Base-by-base conservation (phyloP, 352 stramenopile species). In the Hyaloperonospora brassicae region DNA sequence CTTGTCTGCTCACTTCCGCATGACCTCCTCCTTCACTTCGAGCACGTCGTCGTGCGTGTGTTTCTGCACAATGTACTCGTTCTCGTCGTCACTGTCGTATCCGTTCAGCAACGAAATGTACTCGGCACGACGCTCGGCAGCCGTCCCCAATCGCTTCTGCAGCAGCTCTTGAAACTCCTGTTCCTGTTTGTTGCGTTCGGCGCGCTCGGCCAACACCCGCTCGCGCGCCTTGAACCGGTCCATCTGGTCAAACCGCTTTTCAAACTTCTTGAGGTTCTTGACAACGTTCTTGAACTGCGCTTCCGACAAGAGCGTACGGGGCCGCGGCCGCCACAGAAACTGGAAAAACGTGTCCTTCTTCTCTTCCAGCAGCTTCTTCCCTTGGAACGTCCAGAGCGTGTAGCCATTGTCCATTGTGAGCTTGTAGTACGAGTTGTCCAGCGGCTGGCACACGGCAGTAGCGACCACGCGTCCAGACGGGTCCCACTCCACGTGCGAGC, bases 321-420 rank as follows among this genome's bases (percentile, higher is more conserved):
- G 89, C 13, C 96, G 85, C 38, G 96, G 96, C 43, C 97, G 82
- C 80, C 82, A 91, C 38, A 90, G 51, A 55, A 94, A 90, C 67
- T 92, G 83, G 70, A 98, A 98, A 69, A 99, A 98, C 42, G 94
- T 84, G 57, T 99, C 94, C 66, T 98, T 98, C 57, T 95, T 96
- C 64, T 97, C 81, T 62, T 98, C 90, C 38, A 85, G 72, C 0
- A 98, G 70, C 58, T 96, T 80, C 64, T 95, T 96, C 22, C 96
- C 96, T 76, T 99, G 96, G 84, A 99, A 99, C 38, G 86, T 96
- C 94, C 94, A 98, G 21, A 98, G 66, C 55, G 93, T 97, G 78
- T 97, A 99, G 47, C 97, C 97, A 61, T 99, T 99, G 82, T 99
- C 97, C 89, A 98, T 98, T 50, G 95, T 89, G 73, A 97, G 97